Conservation (phyloP, 1,284 basidiomycete genomes). For the Mrakiaceae sp. region DNA sequence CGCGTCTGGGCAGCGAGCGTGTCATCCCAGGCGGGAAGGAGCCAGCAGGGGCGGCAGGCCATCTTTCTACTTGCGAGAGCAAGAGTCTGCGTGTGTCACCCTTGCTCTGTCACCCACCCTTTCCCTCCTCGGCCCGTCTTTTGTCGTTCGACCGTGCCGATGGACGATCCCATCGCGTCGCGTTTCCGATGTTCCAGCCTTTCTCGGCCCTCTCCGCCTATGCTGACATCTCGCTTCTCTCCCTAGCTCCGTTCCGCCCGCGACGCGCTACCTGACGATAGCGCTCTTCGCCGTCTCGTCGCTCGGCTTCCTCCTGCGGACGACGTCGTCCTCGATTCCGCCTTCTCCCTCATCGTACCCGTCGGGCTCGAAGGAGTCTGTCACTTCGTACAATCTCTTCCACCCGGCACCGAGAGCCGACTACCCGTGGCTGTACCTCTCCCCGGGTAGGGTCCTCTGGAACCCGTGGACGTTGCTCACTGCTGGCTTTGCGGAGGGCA, state of each 20-base stretch:
- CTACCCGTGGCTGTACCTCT: constrained; percentile 66
- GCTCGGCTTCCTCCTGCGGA: constrained; percentile 10
- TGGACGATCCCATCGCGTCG: no score
- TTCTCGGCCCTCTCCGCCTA: neutral
- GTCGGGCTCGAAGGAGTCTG: neutral
- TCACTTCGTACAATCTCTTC: constrained; percentile 11
- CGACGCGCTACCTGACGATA: constrained; percentile 11
- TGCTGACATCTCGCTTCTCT: neutral
- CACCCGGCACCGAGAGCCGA: constrained; percentile 23
- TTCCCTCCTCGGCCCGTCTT: neutral
- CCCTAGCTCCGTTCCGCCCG: constrained; percentile 11
- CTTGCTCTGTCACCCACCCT: neutral
- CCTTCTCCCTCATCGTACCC: neutral
- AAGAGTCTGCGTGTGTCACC: neutral
- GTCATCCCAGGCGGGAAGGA: neutral
- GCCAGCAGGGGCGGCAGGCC: neutral
- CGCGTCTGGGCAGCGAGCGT: neutral
- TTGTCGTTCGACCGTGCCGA: no score
- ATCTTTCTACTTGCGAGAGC: no score
- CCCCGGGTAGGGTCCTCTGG: constrained; percentile 72
- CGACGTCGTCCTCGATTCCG: neutral
- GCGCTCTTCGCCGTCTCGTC: constrained; percentile 9
- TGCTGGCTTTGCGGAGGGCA: constrained; percentile 74
- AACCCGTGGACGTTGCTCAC: constrained; percentile 90
- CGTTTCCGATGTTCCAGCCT: neutral